These are phyloP conservation scores for Pleurotus tuoliensis DNA, from an alignment of 768 basidiomycete genomes.

Conservation along the genomic window DNA sequence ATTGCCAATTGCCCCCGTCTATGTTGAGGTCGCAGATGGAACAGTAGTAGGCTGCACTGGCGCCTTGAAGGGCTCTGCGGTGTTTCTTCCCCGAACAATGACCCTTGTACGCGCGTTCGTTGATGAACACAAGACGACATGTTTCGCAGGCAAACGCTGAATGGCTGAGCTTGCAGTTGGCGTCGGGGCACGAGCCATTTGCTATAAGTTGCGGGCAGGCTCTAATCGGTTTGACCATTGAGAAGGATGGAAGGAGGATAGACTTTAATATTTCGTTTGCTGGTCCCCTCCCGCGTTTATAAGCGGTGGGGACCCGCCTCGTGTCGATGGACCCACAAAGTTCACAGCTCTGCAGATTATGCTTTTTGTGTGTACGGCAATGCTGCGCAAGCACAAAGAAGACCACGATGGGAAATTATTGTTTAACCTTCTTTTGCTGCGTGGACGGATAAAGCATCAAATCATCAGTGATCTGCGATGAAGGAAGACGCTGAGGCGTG, in stretches of 20 bases:
- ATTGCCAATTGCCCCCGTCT: conserved; percentile 17
- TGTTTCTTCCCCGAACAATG: conserved; percentile 31
- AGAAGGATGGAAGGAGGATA: not conserved
- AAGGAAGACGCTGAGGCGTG: too few species aligned
- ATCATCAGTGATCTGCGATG: too few species aligned
- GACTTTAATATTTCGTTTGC: not conserved
- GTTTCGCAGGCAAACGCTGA: not conserved
- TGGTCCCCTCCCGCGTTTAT: not conserved
- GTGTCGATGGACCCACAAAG: not conserved
- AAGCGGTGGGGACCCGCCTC: not conserved
- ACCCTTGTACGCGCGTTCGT: conserved; percentile 13
- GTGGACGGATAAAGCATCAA: too few species aligned
- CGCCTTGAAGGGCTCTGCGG: conserved; percentile 19
- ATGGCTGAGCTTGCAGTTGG: conserved; percentile 2
- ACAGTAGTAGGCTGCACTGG: conserved; percentile 20
- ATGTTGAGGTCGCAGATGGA: conserved; percentile 26
- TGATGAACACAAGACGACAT: conserved; percentile 31
- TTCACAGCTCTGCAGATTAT: too few species aligned
- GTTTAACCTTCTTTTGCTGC: too few species aligned
- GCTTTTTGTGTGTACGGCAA: too few species aligned
- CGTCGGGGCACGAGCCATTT: conserved; percentile 12
- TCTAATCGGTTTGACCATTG: not conserved
- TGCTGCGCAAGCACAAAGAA: too few species aligned
- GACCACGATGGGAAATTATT: too few species aligned
- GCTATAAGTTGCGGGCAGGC: conserved; percentile 2